These are phyloP conservation scores for Vaccinium darrowii DNA, from an alignment of 148 eudicot species.

Conservation along the genomic window DNA sequence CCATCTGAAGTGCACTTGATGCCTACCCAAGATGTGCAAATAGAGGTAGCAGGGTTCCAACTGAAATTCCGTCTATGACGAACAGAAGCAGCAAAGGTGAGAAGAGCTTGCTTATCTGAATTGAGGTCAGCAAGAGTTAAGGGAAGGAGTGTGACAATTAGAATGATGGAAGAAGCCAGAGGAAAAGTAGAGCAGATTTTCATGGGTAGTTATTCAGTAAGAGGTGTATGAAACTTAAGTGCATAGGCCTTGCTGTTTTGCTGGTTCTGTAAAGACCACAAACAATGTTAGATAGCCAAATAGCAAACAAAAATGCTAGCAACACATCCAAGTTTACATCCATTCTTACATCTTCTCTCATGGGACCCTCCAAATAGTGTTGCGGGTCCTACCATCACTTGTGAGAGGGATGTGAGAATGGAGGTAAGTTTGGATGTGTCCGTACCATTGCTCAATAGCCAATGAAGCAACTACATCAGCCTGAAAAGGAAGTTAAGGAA, in stretches of 20 bases:
- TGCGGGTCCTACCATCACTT: too few relatives aligned
- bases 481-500: background rate
- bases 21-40: slow-evolving; percentile 24
- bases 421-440: too few relatives aligned
- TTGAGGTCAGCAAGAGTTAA: slow-evolving; percentile 14
- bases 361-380: too few relatives aligned
- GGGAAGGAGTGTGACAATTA: slow-evolving; percentile 15
- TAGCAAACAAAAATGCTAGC: background rate
- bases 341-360: too few relatives aligned
- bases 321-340: too few relatives aligned
- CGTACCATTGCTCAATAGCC: too few relatives aligned
- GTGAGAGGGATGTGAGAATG: too few relatives aligned
- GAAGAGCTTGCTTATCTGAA: slow-evolving; percentile 20
- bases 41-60: slow-evolving; percentile 8
- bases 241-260: slow-evolving; percentile 8
- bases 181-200: slow-evolving; percentile 12
- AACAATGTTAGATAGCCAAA: background rate
- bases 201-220: slow-evolving; percentile 16
- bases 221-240: background rate
- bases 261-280: slow-evolving; percentile 15
- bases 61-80: slow-evolving; percentile 21
- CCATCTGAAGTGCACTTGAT: slow-evolving; percentile 30
- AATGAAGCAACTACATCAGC: background rate
- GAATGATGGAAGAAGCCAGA: slow-evolving; percentile 12
- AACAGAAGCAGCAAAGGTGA: slow-evolving; percentile 19